phyloP scores from a whole-genome alignment of 139 green algal genomes.

The Chlorella sp. region DNA sequence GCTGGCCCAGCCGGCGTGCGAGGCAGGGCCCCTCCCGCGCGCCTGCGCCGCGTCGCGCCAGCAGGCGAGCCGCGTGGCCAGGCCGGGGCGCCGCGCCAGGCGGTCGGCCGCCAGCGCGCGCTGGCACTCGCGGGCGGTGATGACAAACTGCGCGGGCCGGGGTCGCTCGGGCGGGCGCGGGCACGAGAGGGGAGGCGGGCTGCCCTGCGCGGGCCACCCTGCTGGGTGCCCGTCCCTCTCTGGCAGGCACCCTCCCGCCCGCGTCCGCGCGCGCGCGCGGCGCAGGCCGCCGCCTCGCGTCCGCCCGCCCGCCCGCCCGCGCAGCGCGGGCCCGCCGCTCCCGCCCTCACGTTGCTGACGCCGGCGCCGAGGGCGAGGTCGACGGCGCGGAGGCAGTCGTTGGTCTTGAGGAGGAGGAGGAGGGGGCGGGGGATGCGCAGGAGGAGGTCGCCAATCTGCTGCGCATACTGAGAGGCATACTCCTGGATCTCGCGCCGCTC shows the following conservation, averaged over 20 bases:
- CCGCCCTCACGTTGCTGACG: conserved; percentile 85
- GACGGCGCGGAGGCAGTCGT: conserved; percentile 82
- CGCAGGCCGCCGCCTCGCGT: too few species aligned
- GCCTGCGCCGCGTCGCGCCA: not conserved
- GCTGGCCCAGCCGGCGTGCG: too few species aligned
- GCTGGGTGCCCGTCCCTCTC: too few species aligned
- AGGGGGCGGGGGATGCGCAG: conserved; percentile 76
- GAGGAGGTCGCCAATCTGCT: conserved; percentile 81
- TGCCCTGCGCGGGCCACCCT: too few species aligned
- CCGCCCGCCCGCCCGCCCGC: too few species aligned
- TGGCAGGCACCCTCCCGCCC: too few species aligned
- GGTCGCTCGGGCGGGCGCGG: too few species aligned
- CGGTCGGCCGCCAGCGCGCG: conserved; percentile 65
- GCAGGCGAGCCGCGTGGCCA: conserved; percentile 2
- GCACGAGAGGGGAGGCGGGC: too few species aligned
- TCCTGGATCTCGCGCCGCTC: conserved; percentile 54
- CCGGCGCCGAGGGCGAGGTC: conserved; percentile 27
- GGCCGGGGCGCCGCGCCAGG: conserved; percentile 15
- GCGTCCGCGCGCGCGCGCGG: too few species aligned
- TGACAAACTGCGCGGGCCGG: too few species aligned
- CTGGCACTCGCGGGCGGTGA: conserved; percentile 83
- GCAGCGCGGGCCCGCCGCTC: too few species aligned
- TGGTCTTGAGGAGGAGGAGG: conserved; percentile 96
- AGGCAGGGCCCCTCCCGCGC: not conserved
- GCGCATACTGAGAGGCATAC: conserved; percentile 70